Base-by-base conservation (phyloP, 1,284 basidiomycete species). In the Heterobasidion parviporum region DNA sequence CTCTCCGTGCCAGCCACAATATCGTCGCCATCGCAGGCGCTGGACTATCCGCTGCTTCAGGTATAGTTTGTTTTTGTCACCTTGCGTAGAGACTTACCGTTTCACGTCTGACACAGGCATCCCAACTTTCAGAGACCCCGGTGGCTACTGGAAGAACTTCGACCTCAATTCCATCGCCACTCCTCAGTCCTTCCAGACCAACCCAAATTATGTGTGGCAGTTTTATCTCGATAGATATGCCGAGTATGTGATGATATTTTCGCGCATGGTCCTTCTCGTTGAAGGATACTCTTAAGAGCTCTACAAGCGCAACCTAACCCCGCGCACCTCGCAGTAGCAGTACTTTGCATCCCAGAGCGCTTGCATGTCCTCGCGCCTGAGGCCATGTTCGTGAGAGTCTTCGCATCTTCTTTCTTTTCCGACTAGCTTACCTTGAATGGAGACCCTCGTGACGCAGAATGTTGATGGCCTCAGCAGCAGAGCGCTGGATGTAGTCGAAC, bases 201-300 rank as follows among this genome's bases (percentile, higher is more conserved):
- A 75, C 54, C 72, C 74, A 0, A 64, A 63, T 55, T 64, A 68
- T 7, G 70, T 73, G 18, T 76, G 74, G 74, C 71, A 74, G 56
- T 74, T 74, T 61, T 75, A 74, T 60, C 72, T 74, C 58, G 67
- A 69, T 55, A 63, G 64, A 67, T 32, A 64, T 60, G 69, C 70
- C 50, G 20, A 10, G 38, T 41, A 41, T 5, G 10, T 41, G 12
- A 6, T 41, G 12, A 10, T 41, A 12, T 41, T 41, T 41, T 41
- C 12, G 12, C 38, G 38, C 6, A 41, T n/a, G n/a, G 7, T 12
- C 38, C 10, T 41, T n/a, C 3, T 41, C n/a, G 38, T 12, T 41
- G 38, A 10, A 10, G 38, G 5, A 58, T 54, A 15, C 14, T 15
- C 20, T 8, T 20, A 26, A 71, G 66, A 52, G 65, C 65, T 8